Evolutionary conservation across 768 basidiomycete species (phyloP).

Genomic region (Lentinula edodes): DNA sequence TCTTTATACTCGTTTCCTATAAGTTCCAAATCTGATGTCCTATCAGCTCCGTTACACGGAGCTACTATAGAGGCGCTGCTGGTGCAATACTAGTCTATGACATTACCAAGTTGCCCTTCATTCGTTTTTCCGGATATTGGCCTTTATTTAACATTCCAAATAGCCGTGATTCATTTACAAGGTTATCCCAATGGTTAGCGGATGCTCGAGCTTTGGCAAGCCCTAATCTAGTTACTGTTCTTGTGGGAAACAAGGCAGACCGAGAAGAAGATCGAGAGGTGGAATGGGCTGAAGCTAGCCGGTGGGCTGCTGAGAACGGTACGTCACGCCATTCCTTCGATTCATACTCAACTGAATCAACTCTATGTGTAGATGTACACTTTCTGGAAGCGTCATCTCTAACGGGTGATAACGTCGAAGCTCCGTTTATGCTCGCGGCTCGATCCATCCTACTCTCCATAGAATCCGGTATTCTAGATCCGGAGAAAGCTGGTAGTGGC

Average conservation of each 20-base stretch:
- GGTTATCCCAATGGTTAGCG: constrained; percentile 84
- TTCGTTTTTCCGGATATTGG: neutral
- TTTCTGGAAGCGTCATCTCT: constrained; percentile 93
- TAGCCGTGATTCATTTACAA: constrained; percentile 84
- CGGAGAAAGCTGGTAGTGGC: constrained; percentile 91
- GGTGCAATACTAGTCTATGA: constrained; percentile 92
- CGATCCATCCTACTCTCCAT: constrained; percentile 86
- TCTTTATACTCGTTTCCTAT: neutral
- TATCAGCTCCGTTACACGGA: constrained; percentile 80
- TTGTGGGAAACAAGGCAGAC: constrained; percentile 96
- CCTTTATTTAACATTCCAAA: constrained; percentile 10
- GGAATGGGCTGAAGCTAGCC: constrained; percentile 90
- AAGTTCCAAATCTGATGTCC: neutral
- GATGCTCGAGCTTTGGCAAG: constrained; percentile 93
- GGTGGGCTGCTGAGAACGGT: constrained; percentile 97
- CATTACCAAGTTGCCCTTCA: constrained; percentile 67
- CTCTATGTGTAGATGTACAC: constrained; percentile 61
- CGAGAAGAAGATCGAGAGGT: constrained; percentile 93
- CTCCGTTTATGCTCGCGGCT: constrained; percentile 85
- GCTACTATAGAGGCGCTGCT: constrained; percentile 93
- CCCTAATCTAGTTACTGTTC: constrained; percentile 81
- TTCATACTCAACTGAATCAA: neutral
- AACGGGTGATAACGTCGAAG: constrained; percentile 89
- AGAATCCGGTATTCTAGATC: constrained; percentile 86
- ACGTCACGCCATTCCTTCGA: constrained; percentile 14